A percentile compares a stretch with the other conserved stretches of the same genome.
phyloP scores from a whole-genome alignment of 805 yeast genomes.

The Cyberlindnera sargentensis region DNA sequence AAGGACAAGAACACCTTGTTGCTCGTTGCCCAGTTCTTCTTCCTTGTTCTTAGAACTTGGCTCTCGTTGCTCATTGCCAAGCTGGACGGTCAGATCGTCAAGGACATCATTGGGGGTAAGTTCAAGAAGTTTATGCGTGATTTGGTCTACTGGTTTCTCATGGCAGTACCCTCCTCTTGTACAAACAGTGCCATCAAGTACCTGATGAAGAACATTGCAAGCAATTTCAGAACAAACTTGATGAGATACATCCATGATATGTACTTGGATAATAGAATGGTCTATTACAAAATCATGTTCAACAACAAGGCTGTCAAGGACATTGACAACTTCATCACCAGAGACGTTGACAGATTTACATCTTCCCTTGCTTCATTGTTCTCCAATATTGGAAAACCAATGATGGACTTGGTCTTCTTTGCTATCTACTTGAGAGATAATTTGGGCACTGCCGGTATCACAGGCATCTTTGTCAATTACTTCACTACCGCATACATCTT shows the following conservation, averaged over 20 bases:
- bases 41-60: constrained; percentile 79
- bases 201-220: constrained; percentile 65
- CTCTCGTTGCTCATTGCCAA: constrained; percentile 78
- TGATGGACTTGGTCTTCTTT: constrained; percentile 78
- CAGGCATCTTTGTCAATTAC: constrained; percentile 77
- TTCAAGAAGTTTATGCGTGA: constrained; percentile 71
- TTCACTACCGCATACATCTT: constrained; percentile 70
- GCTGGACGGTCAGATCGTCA: constrained; percentile 87
- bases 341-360: constrained; percentile 75
- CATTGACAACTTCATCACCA: constrained; percentile 75
- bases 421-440: constrained; percentile 77
- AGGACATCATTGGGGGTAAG: constrained; percentile 77
- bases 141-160: constrained; percentile 76
- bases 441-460: constrained; percentile 79
- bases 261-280: constrained; percentile 73
- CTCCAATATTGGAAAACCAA: constrained; percentile 87
- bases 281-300: constrained; percentile 73
- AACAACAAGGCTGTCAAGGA: constrained; percentile 44
- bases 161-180: constrained; percentile 90
- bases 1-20: constrained; percentile 60
- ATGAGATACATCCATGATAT: constrained; percentile 85
- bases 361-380: constrained; percentile 77
- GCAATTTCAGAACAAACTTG: constrained; percentile 78
- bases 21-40: constrained; percentile 62
- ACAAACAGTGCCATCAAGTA: constrained; percentile 86